A percentile compares a stretch with the other conserved stretches of the same genome.
phyloP scores from a whole-genome alignment of 2,329 filamentous ascomycete genomes.

The Coniochaeta sp. region DNA sequence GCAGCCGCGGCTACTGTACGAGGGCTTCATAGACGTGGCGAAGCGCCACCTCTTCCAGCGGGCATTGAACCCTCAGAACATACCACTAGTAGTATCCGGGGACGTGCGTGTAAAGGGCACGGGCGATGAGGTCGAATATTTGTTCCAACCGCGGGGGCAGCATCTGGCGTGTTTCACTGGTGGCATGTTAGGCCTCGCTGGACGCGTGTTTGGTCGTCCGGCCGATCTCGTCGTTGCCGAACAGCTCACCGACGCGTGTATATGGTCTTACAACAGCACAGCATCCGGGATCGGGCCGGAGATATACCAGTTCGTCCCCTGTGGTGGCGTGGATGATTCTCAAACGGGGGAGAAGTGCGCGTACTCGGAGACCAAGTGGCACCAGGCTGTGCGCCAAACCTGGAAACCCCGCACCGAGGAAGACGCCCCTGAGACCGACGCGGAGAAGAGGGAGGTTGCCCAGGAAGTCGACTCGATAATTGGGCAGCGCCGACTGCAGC shows the following conservation, averaged over 20 bases:
- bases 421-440: background rate
- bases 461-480: background rate
- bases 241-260: slow-evolving; percentile 55
- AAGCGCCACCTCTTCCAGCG: slow-evolving; percentile 33
- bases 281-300: slow-evolving; percentile 56
- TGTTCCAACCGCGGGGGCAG: slow-evolving; percentile 29
- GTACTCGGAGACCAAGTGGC: slow-evolving; percentile 18
- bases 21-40: slow-evolving; percentile 20
- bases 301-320: slow-evolving; percentile 40
- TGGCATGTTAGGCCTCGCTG: slow-evolving; percentile 58
- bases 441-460: background rate
- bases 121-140: slow-evolving; percentile 11
- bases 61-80: slow-evolving; percentile 22
- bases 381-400: slow-evolving; percentile 10
- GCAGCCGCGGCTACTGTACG: slow-evolving; percentile 20
- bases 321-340: slow-evolving; percentile 16
- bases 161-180: slow-evolving; percentile 58
- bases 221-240: slow-evolving; percentile 49
- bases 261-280: slow-evolving; percentile 55
- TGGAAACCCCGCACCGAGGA: slow-evolving; percentile 3
- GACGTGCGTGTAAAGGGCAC: slow-evolving; percentile 25
- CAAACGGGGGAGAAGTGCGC: slow-evolving; percentile 14
- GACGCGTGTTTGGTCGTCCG: slow-evolving; percentile 48
- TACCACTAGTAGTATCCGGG: slow-evolving; percentile 40
- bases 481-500: slow-evolving; percentile 35